Conservation (phyloP, 2,329 filamentous ascomycete species). For the Fusarium coicis region DNA sequence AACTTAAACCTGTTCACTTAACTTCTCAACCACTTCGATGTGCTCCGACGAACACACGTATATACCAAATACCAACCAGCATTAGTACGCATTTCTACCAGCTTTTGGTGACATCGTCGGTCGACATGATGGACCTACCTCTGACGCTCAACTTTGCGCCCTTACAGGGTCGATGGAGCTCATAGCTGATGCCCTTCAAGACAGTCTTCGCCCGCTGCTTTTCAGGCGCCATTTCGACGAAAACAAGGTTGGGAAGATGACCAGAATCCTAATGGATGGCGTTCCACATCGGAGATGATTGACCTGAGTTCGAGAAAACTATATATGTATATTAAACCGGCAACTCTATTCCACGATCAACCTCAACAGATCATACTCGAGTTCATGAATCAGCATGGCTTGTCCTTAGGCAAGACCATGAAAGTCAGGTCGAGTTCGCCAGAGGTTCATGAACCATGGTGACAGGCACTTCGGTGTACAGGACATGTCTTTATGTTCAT, state of each 20-base stretch:
- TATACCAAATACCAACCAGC: neutral
- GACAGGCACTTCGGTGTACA: neutral
- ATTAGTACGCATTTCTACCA: too few species aligned
- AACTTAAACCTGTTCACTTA: neutral
- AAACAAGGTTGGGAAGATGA: neutral
- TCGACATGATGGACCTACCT: neutral
- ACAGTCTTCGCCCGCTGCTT: neutral
- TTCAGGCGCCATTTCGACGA: neutral
- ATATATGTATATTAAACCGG: too few species aligned
- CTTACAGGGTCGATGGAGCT: neutral
- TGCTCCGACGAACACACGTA: neutral
- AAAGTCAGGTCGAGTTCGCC: too few species aligned
- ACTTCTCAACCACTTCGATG: neutral
- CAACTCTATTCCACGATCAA: neutral
- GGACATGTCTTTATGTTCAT: neutral
- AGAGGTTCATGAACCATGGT: neutral
- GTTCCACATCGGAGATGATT: neutral
- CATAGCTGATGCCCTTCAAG: neutral
- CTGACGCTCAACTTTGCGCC: neutral
- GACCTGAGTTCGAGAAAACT: too few species aligned
- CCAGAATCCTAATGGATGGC: neutral
- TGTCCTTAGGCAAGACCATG: neutral
- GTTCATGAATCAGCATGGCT: neutral
- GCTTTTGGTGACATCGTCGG: neutral
- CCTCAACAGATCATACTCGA: neutral